These are phyloP conservation scores for Geotrichum carabidarum DNA, from an alignment of 1,139 yeast species.

Conservation along the genomic window DNA sequence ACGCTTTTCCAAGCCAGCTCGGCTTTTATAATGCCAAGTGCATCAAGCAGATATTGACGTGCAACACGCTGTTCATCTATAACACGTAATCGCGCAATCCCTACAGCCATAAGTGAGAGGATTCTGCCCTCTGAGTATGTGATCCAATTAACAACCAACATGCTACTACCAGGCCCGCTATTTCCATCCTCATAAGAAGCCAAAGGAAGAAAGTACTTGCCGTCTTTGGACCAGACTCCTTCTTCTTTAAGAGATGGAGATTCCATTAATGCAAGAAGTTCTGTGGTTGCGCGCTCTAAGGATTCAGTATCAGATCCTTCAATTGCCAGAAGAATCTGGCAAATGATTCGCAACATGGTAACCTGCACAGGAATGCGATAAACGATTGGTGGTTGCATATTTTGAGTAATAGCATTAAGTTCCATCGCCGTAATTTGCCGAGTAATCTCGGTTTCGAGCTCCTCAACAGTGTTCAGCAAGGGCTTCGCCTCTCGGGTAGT, in stretches of 20 bases:
- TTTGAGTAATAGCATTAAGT: not conserved
- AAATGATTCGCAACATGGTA: slow-evolving; percentile 11
- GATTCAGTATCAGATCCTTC: slow-evolving; percentile 10
- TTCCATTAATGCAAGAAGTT: slow-evolving; percentile 1
- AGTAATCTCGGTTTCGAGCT: slow-evolving; percentile 11
- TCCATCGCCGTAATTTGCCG: not conserved
- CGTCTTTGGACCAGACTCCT: slow-evolving; percentile 12
- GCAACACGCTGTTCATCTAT: slow-evolving; percentile 12
- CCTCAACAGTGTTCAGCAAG: slow-evolving; percentile 3
- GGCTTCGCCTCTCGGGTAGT: not conserved
- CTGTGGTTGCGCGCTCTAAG: slow-evolving; percentile 5
- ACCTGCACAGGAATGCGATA: slow-evolving; percentile 13
- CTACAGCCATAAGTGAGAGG: slow-evolving; percentile 11
- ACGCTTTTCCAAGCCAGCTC: slow-evolving; percentile 14
- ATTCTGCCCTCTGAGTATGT: slow-evolving; percentile 12
- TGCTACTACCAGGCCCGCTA: slow-evolving; percentile 5
- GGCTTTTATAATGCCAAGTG: slow-evolving; percentile 8
- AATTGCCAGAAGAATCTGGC: slow-evolving; percentile 8
- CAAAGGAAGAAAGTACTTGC: slow-evolving; percentile 8
- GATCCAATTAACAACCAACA: slow-evolving; percentile 15
- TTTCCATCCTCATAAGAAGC: slow-evolving; percentile 5
- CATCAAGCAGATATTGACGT: slow-evolving; percentile 5
- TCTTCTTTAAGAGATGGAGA: slow-evolving; percentile 2
- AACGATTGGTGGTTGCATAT: slow-evolving; percentile 1
- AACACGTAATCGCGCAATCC: slow-evolving; percentile 9